Conservation (phyloP, 2,329 filamentous ascomycete species). For the Rugonectria rugulosa region DNA sequence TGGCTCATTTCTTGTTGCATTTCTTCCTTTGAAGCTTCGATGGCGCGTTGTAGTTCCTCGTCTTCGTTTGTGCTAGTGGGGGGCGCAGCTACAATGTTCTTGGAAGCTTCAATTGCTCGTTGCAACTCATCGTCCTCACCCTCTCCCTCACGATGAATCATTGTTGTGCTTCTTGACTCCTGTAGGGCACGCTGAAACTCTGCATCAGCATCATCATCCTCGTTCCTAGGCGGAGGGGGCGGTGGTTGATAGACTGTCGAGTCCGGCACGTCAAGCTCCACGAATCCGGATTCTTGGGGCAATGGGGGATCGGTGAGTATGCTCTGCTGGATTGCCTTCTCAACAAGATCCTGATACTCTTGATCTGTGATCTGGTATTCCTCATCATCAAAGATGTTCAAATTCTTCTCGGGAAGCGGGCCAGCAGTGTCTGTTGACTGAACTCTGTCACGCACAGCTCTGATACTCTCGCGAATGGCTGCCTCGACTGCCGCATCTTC, state of each 20-base stretch:
- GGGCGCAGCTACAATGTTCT: slow-evolving; percentile 34
- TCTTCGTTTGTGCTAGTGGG: slow-evolving; percentile 43
- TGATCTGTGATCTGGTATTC: slow-evolving; percentile 61
- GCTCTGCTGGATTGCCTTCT: slow-evolving; percentile 64
- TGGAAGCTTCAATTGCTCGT: slow-evolving; percentile 52
- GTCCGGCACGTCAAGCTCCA: slow-evolving; percentile 23
- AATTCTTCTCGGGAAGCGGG: slow-evolving; percentile 37
- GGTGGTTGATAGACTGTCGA: not conserved
- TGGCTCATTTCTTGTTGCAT: slow-evolving; percentile 50
- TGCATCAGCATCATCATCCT: slow-evolving; percentile 48
- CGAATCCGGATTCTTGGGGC: slow-evolving; percentile 29
- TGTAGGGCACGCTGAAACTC: slow-evolving; percentile 51
- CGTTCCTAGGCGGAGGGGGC: not conserved
- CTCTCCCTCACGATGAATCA: slow-evolving; percentile 32
- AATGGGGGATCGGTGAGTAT: slow-evolving; percentile 40
- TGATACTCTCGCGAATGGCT: slow-evolving; percentile 76
- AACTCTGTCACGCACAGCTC: slow-evolving; percentile 54
- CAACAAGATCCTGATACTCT: slow-evolving; percentile 64
- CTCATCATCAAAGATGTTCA: slow-evolving; percentile 47
- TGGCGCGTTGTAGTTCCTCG: slow-evolving; percentile 48
- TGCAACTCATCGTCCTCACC: slow-evolving; percentile 47
- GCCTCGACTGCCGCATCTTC: slow-evolving; percentile 77
- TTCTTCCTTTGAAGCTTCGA: slow-evolving; percentile 49
- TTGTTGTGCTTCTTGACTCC: slow-evolving; percentile 46
- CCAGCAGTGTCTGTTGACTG: slow-evolving; percentile 37